A percentile compares a stretch with the other conserved stretches of the same genome.
These are phyloP conservation scores for Salix caprea DNA, from an alignment of 345 rosid species.

Conservation along the genomic window DNA sequence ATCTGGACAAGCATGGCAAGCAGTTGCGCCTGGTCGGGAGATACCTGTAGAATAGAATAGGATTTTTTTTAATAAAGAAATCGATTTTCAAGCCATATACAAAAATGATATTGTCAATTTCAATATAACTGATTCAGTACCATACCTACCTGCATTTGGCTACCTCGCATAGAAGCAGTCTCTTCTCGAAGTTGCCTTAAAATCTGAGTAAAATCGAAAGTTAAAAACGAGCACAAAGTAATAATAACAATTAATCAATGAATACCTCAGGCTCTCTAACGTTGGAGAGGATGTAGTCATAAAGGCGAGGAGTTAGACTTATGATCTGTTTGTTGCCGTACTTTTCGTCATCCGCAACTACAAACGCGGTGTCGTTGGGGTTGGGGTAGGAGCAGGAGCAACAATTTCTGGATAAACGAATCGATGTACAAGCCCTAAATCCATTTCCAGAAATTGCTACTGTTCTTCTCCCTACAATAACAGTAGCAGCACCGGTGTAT, in stretches of 20 bases:
- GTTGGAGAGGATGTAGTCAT: constrained; percentile 74
- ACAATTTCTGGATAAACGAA: not conserved
- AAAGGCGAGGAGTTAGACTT: constrained; percentile 71
- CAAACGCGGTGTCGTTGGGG: constrained; percentile 17
- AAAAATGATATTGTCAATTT: too few relatives aligned
- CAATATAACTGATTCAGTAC: too few relatives aligned
- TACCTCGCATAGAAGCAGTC: constrained; percentile 68
- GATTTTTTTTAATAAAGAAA: too few relatives aligned
- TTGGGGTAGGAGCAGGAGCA: constrained; percentile 14
- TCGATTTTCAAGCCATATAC: too few relatives aligned
- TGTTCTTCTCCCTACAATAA: not conserved
- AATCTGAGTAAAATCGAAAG: constrained; percentile 42
- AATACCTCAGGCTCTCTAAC: constrained; percentile 74
- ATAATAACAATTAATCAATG: not conserved
- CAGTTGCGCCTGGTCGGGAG: constrained; percentile 93
- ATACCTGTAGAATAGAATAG: constrained; percentile 40
- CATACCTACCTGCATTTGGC: constrained; percentile 78
- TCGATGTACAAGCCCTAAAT: not conserved
- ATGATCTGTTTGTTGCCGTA: constrained; percentile 71
- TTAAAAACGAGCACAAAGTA: not conserved
- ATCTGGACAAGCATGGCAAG: constrained; percentile 87
- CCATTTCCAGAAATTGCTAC: not conserved
- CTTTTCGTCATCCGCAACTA: constrained; percentile 66
- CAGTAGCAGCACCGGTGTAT: not conserved
- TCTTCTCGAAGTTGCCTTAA: constrained; percentile 78